Base-by-base conservation (phyloP, 192 early-diverging fungal genomes). In the Chytriomyces confervae region DNA sequence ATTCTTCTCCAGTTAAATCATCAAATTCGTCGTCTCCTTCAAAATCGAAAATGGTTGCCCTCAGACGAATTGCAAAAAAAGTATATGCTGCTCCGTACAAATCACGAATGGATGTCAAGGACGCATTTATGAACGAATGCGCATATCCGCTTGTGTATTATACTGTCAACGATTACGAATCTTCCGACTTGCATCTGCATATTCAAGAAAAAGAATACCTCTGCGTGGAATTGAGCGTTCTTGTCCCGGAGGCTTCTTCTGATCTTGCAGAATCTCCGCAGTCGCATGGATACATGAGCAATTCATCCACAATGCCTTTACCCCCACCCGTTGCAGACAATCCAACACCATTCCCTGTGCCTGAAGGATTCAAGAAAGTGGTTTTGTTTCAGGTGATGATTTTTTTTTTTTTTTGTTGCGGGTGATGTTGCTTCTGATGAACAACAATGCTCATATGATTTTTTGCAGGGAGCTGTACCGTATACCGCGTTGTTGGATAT, bases 141-240 rank as follows among this genome's bases (percentile, higher is more conserved):
- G 95, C 94, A 16, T 96, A 93, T 80, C 95, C 95, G 7, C 81
- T 93, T 76, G 94, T 97, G 47, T 96, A 97, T 84, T 97, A 96
- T 84, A 93, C 94, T 46, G 91, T 95, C 66, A 94, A 96, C 82
- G 94, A 97, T 86, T 97, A 91, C 83, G 94, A 97, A 77, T 94
- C 93, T 67, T 88, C 90, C 82, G 94, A 95, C 82, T 88, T 95
- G 72, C 94, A 97, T 84, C 86, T 97, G 79, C 89, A 93, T 75
- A 91, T 97, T 50, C 88, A 84, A 57, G 91, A 94, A 63, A 88
- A 89, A 67, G 95, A 97, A 85, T 95, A 95, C 79, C 87, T 97
- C 47, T 97, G 95, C 79, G 94, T 95, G 3, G 95, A 97, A 80
- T 86, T 97, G 6, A 92, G 93, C 5, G 91, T 92, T 7, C 88